phyloP scores from a whole-genome alignment of 2,329 filamentous ascomycete genomes.

The Falciphora oryzae region DNA sequence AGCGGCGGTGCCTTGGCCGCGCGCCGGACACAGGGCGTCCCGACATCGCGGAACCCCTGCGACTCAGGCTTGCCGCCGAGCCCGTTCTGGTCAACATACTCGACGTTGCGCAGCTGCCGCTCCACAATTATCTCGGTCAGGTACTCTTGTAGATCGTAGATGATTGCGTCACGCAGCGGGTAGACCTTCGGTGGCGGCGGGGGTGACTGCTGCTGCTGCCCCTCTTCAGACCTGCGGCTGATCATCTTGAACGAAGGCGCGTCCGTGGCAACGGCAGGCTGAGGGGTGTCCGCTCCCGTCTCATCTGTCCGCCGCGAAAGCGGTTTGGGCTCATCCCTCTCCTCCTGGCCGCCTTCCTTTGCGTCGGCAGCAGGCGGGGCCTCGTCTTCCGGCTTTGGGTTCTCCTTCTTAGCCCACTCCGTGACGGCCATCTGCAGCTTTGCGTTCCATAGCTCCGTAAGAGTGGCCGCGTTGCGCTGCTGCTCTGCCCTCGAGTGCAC shows the following conservation, averaged over 20 bases:
- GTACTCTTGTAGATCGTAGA: constrained; percentile 14
- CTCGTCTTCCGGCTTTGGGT: not conserved
- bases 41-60: constrained; percentile 36
- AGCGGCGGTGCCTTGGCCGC: not conserved
- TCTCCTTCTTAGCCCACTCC: constrained; percentile 35
- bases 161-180: constrained; percentile 4
- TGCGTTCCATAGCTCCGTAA: constrained; percentile 46
- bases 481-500: constrained; percentile 46
- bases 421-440: constrained; percentile 33
- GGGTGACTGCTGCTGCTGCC: not conserved
- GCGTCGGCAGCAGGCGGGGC: not conserved
- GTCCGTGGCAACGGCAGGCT: not conserved
- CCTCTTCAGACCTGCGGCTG: not conserved
- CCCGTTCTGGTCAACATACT: constrained; percentile 37
- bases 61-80: constrained; percentile 30
- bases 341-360: not conserved
- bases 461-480: constrained; percentile 45
- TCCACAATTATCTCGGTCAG: constrained; percentile 9
- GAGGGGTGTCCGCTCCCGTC: not conserved
- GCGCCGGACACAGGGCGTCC: constrained; percentile 33
- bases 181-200: not conserved
- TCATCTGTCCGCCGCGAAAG: not conserved
- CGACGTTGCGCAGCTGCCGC: constrained; percentile 12
- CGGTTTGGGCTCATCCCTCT: not conserved
- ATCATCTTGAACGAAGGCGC: not conserved